Base-by-base conservation (phyloP, 768 basidiomycete genomes). In the Suillus ampliporus region DNA sequence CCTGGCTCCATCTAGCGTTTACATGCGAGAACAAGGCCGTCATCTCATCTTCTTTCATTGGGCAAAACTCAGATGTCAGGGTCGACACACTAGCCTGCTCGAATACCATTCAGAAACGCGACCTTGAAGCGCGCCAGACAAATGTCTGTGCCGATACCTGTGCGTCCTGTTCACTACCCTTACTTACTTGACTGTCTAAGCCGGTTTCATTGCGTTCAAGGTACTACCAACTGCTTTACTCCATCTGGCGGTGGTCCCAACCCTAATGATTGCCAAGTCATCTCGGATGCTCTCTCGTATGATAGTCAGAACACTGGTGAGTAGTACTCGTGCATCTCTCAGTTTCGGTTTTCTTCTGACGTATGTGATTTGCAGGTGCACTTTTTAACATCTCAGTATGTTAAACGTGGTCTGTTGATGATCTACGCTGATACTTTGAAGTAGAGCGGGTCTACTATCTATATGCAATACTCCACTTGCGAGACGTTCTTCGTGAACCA, bases 401-500 rank as follows among this genome's bases (percentile, higher is more conserved):
- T 61, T 54, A 34, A 62, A 44, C 40, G 17, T 43, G 9, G 26
- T 35, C 15, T 23, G 9, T 21, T 37, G 6, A 34, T 10, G 15
- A 19, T 21, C 13, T 46, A 41, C 13, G 17, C 31, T 41, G 37
- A 21, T 43, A 7, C 47, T 34, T 31, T 28, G 31, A 35, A 23
- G n/a, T 51, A 62, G 44, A 65, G 43, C 26, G 64, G 61, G 53
- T 41, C 23, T 5, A 10, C 61, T 21, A 58, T 62, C 57, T 62
- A 46, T 52, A 76, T 85, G 79, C 68, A 75, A 28, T 84, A 76
- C 68, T 54, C 69, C 17, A 78, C 71, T 65, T 84, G 82, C 74
- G 68, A 75, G 64, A 77, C 81, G 19, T 84, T 83, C 75, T 81
- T 84, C 71, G 70, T 81, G 41, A 83, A 85, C 68, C 84, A 84